phyloP scores from a whole-genome alignment of 805 yeast species.

The Metschnikowia baotianmanensis region DNA sequence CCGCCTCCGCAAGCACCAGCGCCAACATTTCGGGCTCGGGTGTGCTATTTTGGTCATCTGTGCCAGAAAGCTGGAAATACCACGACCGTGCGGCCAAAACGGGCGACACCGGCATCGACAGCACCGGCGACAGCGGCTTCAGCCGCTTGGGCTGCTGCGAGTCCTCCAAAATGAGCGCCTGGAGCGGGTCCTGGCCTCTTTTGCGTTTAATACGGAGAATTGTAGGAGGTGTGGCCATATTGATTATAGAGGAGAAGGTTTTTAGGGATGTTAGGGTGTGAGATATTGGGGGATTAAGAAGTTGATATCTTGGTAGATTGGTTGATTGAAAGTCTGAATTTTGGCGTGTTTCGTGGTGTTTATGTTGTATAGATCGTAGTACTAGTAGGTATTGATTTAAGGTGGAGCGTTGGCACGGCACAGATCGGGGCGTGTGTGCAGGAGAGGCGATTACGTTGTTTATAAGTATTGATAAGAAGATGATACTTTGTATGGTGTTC shows the following conservation, averaged over 20 bases:
- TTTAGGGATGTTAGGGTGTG: background rate
- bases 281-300: no score
- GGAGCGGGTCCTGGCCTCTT: constrained; percentile 83
- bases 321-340: no score
- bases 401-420: no score
- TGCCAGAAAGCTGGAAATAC: constrained; percentile 35
- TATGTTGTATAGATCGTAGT: no score
- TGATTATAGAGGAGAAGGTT: background rate
- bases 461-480: no score
- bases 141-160: constrained; percentile 39
- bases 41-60: constrained; percentile 26
- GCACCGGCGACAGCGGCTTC: constrained; percentile 34
- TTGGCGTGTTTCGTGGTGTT: no score
- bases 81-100: constrained; percentile 23
- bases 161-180: constrained; percentile 61
- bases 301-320: no score
- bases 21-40: constrained; percentile 22
- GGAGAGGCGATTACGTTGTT: no score
- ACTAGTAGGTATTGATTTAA: no score
- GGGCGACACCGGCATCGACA: constrained; percentile 26
- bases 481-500: no score
- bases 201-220: constrained; percentile 82
- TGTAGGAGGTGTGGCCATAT: constrained; percentile 43
- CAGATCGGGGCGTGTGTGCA: no score
- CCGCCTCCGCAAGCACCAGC: constrained; percentile 28